Evolutionary conservation across 371 early-diverging fungal species (phyloP).

Genomic region (Mortierella sp.): DNA sequence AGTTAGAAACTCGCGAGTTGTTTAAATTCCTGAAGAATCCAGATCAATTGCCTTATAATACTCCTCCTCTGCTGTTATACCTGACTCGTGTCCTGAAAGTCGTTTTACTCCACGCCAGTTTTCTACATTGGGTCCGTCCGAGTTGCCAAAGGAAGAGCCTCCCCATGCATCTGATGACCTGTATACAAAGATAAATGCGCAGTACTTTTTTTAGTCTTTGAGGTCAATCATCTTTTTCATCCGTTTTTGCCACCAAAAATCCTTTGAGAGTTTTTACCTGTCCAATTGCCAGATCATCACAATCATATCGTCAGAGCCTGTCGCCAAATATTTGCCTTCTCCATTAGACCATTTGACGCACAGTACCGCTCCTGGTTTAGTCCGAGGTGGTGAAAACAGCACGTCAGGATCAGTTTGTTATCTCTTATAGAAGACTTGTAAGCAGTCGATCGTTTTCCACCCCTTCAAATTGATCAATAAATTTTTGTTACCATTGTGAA

Average conservation of each 20-base stretch:
- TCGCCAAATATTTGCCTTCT: constrained; percentile 85
- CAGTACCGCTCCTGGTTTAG: constrained; percentile 81
- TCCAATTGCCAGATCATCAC: constrained; percentile 94
- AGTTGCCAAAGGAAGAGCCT: constrained; percentile 68
- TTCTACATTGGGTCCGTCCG: constrained; percentile 74
- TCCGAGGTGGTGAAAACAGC: too few relatives aligned
- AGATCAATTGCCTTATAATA: too few relatives aligned
- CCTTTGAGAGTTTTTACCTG: constrained; percentile 51
- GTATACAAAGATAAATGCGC: neutral
- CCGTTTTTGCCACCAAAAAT: neutral
- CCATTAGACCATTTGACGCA: constrained; percentile 90
- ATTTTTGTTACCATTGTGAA: constrained; percentile 80
- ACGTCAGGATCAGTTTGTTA: neutral
- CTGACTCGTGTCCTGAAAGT: constrained; percentile 94
- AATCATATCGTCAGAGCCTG: constrained; percentile 90
- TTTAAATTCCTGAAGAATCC: neutral
- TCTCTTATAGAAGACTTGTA: neutral
- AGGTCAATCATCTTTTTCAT: neutral
- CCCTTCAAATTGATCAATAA: neutral
- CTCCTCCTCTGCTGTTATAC: constrained; percentile 48
- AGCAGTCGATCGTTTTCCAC: too few relatives aligned
- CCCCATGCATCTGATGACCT: constrained; percentile 60
- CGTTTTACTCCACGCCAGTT: constrained; percentile 84
- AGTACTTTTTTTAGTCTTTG: neutral
- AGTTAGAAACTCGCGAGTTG: neutral